Evolutionary conservation across 345 rosid species (phyloP).

Genomic region (Trapa incisa): DNA sequence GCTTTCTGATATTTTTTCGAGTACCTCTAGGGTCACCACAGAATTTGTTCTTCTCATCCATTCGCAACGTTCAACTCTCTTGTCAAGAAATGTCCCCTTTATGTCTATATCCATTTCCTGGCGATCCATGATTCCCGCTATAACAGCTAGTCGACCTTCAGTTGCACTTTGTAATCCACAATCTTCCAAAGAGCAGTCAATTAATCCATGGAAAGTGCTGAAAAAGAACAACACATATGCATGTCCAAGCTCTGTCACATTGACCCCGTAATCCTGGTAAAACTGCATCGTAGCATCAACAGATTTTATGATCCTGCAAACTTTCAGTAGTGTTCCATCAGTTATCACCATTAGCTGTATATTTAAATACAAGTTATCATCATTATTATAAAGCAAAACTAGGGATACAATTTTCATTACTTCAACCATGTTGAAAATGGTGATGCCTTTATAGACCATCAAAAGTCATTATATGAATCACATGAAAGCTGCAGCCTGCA

Average conservation of each 20-base stretch:
- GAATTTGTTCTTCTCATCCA: constrained; percentile 27
- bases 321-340: not conserved
- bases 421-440: not conserved
- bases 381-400: not conserved
- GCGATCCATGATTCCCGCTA: constrained; percentile 15
- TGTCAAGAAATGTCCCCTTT: constrained; percentile 9
- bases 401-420: not conserved
- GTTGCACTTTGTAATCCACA: constrained; percentile 28
- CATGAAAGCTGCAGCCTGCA: not conserved
- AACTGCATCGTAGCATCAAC: constrained; percentile 35
- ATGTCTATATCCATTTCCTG: constrained; percentile 27
- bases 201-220: constrained; percentile 20
- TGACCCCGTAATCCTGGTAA: constrained; percentile 26
- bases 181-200: constrained; percentile 34
- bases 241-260: constrained; percentile 30
- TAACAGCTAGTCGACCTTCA: constrained; percentile 8
- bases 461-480: not conserved
- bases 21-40: constrained; percentile 29
- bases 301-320: constrained; percentile 41
- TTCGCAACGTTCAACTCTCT: constrained; percentile 21
- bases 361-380: not conserved
- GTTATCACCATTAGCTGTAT: not conserved
- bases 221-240: constrained; percentile 36
- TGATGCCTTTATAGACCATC: not conserved
- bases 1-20: constrained; percentile 32